Percentiles rank a stretch among this genome's conserved stretches.
Conservation (phyloP, 2,329 filamentous ascomycete genomes). For the Bipolaris oryzae region DNA sequence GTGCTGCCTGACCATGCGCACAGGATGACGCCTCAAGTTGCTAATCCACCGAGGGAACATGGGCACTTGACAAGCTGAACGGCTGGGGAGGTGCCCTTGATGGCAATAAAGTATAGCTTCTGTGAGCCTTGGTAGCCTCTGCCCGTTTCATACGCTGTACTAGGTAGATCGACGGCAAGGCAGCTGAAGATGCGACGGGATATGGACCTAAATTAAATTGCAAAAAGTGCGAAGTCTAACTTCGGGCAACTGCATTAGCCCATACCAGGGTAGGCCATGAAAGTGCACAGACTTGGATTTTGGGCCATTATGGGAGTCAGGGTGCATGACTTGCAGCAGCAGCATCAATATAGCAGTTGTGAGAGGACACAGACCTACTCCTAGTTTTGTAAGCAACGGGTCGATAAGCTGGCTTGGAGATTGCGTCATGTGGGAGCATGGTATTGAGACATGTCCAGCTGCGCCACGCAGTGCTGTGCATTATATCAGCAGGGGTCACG, state of each 20-base stretch:
- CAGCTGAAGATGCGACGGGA: neutral
- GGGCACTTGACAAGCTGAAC: neutral
- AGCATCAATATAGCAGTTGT: neutral
- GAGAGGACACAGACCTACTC: neutral
- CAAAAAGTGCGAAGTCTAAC: neutral
- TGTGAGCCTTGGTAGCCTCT: neutral
- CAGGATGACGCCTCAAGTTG: neutral
- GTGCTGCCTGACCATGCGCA: neutral
- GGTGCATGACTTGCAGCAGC: neutral
- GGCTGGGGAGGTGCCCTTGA: neutral
- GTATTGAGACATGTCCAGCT: neutral
- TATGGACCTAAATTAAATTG: neutral
- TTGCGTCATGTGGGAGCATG: constrained; percentile 3
- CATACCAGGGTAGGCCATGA: neutral
- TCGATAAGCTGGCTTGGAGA: constrained; percentile 3
- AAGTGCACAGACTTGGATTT: constrained; percentile 1
- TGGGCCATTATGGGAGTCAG: neutral
- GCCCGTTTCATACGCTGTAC: neutral
- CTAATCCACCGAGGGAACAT: neutral
- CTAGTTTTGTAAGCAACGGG: neutral
- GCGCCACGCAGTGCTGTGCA: neutral
- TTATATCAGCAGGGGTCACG: neutral
- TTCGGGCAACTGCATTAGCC: constrained; percentile 15
- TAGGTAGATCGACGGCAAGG: neutral
- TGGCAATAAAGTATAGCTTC: neutral